Conservation (phyloP, 768 basidiomycete species). For the Lactarius psammicola region DNA sequence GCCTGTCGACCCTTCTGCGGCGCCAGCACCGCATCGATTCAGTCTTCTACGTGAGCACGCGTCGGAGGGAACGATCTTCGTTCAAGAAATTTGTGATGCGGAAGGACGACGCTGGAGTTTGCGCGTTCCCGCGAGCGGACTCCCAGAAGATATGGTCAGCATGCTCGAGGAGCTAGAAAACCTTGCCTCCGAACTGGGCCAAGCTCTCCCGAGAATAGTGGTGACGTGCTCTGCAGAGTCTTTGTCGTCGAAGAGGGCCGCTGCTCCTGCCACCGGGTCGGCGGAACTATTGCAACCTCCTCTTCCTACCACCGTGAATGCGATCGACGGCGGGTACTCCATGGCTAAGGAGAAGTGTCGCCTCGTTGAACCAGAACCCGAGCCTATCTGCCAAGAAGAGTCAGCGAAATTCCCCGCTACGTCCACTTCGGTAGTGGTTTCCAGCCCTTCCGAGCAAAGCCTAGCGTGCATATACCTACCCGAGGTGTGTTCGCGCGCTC, state of each 20-base stretch:
- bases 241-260: slow-evolving; percentile 3
- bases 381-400: not conserved
- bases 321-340: no score
- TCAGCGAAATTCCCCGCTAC: no score
- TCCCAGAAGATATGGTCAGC: slow-evolving; percentile 26
- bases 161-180: slow-evolving; percentile 29
- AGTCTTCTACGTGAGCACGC: slow-evolving; percentile 26
- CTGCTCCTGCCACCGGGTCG: not conserved
- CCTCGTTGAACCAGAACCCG: not conserved
- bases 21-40: slow-evolving; percentile 18
- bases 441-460: slow-evolving; percentile 20
- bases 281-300: slow-evolving; percentile 15
- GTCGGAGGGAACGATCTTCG: slow-evolving; percentile 23
- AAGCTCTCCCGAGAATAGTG: slow-evolving; percentile 25
- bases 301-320: no score
- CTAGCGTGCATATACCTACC: slow-evolving; percentile 26
- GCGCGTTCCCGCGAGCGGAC: slow-evolving; percentile 26
- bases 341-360: slow-evolving; percentile 15
- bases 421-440: not conserved
- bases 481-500: slow-evolving; percentile 3
- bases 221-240: slow-evolving; percentile 26
- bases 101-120: slow-evolving; percentile 28
- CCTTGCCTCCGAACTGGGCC: slow-evolving; percentile 23
- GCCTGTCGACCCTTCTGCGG: slow-evolving; percentile 18
- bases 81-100: slow-evolving; percentile 27